Percentiles rank a stretch among this genome's conserved stretches.
phyloP scores from a whole-genome alignment of 805 yeast genomes.

The Brettanomyces nanus region DNA sequence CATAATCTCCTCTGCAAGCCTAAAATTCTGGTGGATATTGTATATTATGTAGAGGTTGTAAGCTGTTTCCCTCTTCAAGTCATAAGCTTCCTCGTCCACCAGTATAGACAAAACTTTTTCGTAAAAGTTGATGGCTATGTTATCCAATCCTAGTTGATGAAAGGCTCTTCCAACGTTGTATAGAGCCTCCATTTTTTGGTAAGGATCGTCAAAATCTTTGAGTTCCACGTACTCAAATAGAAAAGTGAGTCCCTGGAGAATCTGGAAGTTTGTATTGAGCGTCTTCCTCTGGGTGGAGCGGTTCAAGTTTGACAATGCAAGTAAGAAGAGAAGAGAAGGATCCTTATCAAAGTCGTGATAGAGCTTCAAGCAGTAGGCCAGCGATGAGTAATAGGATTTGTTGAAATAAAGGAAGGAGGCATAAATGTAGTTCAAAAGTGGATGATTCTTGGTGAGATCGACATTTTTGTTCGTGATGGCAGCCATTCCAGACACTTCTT shows the following conservation, averaged over 20 bases:
- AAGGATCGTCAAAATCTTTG: constrained; percentile 26
- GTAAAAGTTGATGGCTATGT: constrained; percentile 69
- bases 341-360: constrained; percentile 62
- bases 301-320: constrained; percentile 79
- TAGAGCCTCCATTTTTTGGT: constrained; percentile 66
- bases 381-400: constrained; percentile 72
- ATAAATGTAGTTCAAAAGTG: constrained; percentile 57
- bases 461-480: constrained; percentile 51
- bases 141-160: constrained; percentile 71
- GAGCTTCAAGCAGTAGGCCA: constrained; percentile 68
- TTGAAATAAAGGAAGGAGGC: constrained; percentile 75
- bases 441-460: constrained; percentile 44
- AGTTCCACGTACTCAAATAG: constrained; percentile 59
- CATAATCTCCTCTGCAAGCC: constrained; percentile 55
- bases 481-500: constrained; percentile 70
- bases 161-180: constrained; percentile 81
- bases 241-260: constrained; percentile 79
- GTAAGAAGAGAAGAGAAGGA: constrained; percentile 66
- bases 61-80: constrained; percentile 72
- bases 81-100: constrained; percentile 35
- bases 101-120: constrained; percentile 50
- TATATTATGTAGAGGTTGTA: constrained; percentile 75
- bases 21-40: constrained; percentile 63
- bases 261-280: constrained; percentile 75
- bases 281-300: constrained; percentile 89